These are phyloP conservation scores for Dorcoceras hygrometricum DNA, from an alignment of 257 asterid species.

Conservation along the genomic window DNA sequence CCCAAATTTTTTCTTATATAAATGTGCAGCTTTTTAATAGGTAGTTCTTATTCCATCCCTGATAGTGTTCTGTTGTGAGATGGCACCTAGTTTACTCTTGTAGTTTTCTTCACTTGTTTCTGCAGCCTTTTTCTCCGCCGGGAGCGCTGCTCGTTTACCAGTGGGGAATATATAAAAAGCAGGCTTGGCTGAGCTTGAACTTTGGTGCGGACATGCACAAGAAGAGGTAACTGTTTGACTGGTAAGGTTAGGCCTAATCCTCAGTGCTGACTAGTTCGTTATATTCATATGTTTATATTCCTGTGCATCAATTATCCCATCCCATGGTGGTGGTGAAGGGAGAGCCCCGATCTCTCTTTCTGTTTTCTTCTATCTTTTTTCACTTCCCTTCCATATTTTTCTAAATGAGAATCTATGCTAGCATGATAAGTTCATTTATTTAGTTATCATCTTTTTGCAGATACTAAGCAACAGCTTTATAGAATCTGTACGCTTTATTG, in stretches of 20 bases:
- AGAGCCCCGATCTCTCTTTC: too few relatives aligned
- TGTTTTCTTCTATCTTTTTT: too few relatives aligned
- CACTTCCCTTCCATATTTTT: background rate
- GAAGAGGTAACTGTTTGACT: conserved; percentile 49
- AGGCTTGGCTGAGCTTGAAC: conserved; percentile 73
- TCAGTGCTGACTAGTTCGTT: background rate
- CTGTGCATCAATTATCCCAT: too few relatives aligned
- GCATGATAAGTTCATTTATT: background rate
- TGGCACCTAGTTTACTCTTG: background rate
- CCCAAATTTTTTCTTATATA: conserved; percentile 59
- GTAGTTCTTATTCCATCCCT: conserved; percentile 34
- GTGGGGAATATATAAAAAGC: conserved; percentile 71
- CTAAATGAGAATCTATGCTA: background rate
- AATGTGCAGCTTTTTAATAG: conserved; percentile 77
- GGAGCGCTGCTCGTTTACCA: conserved; percentile 68
- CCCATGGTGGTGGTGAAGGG: too few relatives aligned
- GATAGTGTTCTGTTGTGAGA: background rate
- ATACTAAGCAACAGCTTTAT: conserved; percentile 62
- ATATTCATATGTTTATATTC: background rate
- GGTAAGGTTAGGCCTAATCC: conserved; percentile 14
- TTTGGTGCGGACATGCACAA: conserved; percentile 61
- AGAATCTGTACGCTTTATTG: conserved; percentile 61
- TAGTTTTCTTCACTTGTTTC: conserved; percentile 21
- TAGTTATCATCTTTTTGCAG: conserved; percentile 37
- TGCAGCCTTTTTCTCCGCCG: conserved; percentile 63